These are phyloP conservation scores for Chrysoporthe deuterocubensis DNA, from an alignment of 2,329 filamentous ascomycete species.

Conservation along the genomic window DNA sequence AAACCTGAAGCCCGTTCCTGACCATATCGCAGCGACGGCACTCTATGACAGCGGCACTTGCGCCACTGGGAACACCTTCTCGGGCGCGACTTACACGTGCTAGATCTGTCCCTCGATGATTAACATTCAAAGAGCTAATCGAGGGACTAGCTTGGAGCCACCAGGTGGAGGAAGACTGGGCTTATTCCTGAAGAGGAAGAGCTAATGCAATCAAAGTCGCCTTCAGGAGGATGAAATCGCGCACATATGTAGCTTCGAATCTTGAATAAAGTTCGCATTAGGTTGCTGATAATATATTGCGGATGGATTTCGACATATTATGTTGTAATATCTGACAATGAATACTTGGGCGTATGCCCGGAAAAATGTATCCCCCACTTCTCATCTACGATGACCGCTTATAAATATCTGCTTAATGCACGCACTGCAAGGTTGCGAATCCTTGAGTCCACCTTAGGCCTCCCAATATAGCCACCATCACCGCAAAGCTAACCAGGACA, in stretches of 20 bases:
- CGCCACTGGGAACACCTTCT: conserved; percentile 1
- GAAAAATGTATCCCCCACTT: neutral
- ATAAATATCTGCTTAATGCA: conserved; percentile 31
- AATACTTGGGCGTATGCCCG: neutral
- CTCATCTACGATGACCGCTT: neutral
- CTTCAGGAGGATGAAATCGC: too few species aligned
- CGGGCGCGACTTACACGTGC: neutral
- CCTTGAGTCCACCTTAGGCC: conserved; percentile 71
- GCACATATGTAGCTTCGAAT: too few species aligned
- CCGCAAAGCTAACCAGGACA: conserved; percentile 58
- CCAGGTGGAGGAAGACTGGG: neutral
- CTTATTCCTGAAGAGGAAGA: too few species aligned
- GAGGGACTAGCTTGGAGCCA: neutral
- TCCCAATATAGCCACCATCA: conserved; percentile 75
- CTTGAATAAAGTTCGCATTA: too few species aligned
- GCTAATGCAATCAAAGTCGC: too few species aligned
- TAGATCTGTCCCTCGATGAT: neutral
- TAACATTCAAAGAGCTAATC: neutral
- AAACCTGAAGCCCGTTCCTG: too few species aligned
- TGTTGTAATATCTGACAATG: neutral
- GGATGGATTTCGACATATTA: too few species aligned
- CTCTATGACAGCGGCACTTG: neutral
- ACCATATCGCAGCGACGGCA: neutral
- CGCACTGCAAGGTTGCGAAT: conserved; percentile 50
- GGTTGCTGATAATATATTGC: too few species aligned